These are phyloP conservation scores for Melastoma malabathricum DNA, from an alignment of 345 rosid genomes.

Conservation along the genomic window DNA sequence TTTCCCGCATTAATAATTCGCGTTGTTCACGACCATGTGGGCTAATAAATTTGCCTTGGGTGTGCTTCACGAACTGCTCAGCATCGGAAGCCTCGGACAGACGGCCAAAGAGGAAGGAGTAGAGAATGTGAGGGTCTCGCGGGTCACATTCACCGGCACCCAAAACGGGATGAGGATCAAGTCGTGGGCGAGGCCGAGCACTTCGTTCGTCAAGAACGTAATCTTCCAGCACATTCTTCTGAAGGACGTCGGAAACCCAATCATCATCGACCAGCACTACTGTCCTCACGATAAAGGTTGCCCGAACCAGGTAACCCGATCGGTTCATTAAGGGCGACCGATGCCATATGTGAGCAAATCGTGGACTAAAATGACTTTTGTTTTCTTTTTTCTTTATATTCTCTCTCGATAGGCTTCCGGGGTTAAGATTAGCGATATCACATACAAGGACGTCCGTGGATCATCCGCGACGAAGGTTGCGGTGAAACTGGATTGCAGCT, in stretches of 20 bases:
- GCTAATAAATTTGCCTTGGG: background rate
- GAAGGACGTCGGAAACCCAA: slow-evolving; percentile 23
- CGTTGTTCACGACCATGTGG: no score
- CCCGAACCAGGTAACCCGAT: slow-evolving; percentile 21
- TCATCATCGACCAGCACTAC: slow-evolving; percentile 55
- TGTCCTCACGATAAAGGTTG: slow-evolving; percentile 47
- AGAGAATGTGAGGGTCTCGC: slow-evolving; percentile 16
- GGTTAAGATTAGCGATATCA: slow-evolving; percentile 44
- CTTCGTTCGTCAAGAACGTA: slow-evolving; percentile 14
- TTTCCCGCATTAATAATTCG: no score
- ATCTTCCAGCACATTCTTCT: slow-evolving; percentile 16
- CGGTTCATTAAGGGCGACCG: no score
- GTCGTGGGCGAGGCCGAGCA: no score
- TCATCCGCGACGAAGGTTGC: slow-evolving; percentile 55
- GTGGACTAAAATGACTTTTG: no score
- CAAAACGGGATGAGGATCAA: no score
- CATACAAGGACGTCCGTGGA: slow-evolving; percentile 47
- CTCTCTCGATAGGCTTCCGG: slow-evolving; percentile 67
- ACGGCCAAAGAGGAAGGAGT: slow-evolving; percentile 12
- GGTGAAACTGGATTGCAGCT: slow-evolving; percentile 54
- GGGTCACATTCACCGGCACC: slow-evolving; percentile 11
- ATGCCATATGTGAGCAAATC: background rate
- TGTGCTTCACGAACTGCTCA: background rate
- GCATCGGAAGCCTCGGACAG: slow-evolving; percentile 20
- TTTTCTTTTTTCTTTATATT: background rate